phyloP scores from a whole-genome alignment of 495 filamentous ascomycete genomes.

The Chaetomium tenue region DNA sequence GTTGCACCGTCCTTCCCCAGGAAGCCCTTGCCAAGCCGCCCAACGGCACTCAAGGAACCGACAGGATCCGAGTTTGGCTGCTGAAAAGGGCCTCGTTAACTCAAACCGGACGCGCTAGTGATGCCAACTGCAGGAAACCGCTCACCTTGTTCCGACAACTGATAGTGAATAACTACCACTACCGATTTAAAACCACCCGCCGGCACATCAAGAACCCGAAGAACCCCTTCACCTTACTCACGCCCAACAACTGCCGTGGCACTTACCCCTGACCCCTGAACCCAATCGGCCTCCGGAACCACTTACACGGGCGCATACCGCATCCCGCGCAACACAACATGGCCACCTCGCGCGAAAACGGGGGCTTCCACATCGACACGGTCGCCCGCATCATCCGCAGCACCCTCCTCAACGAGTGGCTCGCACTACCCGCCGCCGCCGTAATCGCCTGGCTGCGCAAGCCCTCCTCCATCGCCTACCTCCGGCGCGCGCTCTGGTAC shows the following conservation, averaged over 20 bases:
- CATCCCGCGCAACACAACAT: background rate
- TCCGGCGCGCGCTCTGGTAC: conserved; percentile 14
- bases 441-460: conserved; percentile 17
- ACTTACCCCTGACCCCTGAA: background rate
- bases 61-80: no score
- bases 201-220: no score
- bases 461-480: conserved; percentile 10
- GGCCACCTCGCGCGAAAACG: conserved; percentile 26
- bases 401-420: conserved; percentile 28
- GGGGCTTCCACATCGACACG: conserved; percentile 29
- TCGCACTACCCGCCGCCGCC: conserved; percentile 27
- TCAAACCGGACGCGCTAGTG: no score
- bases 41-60: no score
- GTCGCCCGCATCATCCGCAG: conserved; percentile 23
- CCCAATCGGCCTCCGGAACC: background rate
- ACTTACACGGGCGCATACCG: background rate
- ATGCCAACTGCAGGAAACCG: no score
- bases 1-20: background rate
- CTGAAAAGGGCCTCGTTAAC: no score
- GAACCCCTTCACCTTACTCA: no score
- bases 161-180: no score
- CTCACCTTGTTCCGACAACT: no score
- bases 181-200: no score
- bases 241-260: background rate
- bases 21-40: background rate